These are phyloP conservation scores for Colletotrichum caudatum DNA, from an alignment of 2,329 filamentous ascomycete genomes.

Conservation along the genomic window DNA sequence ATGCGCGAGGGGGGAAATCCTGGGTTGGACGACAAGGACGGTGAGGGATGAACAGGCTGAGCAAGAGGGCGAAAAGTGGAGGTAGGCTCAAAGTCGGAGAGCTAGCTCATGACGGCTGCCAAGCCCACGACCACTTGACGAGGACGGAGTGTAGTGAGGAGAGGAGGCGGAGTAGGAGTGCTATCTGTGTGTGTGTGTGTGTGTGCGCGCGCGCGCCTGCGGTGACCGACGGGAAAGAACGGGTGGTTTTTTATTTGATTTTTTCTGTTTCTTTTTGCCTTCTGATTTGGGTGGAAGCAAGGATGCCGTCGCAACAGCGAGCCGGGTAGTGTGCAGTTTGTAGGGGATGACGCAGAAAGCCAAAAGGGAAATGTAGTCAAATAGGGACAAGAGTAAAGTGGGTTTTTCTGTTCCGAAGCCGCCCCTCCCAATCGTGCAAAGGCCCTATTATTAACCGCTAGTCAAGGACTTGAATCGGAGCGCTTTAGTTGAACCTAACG, in stretches of 20 bases:
- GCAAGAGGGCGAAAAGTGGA: conserved; percentile 37
- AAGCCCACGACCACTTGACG: conserved; percentile 44
- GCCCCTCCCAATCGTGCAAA: conserved; percentile 26
- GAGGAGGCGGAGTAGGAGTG: conserved; percentile 24
- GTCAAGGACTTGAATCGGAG: conserved; percentile 31
- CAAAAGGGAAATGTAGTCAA: conserved; percentile 29
- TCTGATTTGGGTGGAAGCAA: conserved; percentile 31
- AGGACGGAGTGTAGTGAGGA: conserved; percentile 18
- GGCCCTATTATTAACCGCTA: conserved; percentile 24
- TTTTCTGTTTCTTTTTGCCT: conserved; percentile 17
- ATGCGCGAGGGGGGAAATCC: conserved; percentile 35
- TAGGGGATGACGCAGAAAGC: conserved; percentile 35
- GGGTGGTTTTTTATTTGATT: conserved; percentile 27
- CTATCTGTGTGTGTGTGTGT: conserved; percentile 10
- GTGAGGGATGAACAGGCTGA: conserved; percentile 29
- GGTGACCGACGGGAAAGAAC: conserved; percentile 34
- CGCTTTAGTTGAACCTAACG: conserved; percentile 20
- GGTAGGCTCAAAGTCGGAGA: conserved; percentile 20
- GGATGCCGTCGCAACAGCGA: conserved; percentile 36
- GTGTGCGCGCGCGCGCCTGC: background rate
- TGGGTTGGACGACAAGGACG: conserved; percentile 27
- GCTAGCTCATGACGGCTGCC: conserved; percentile 56
- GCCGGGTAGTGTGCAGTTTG: conserved; percentile 22
- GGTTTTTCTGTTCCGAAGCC: conserved; percentile 39
- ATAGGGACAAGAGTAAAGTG: conserved; percentile 27